phyloP scores from a whole-genome alignment of 495 filamentous ascomycete species.

The Symbiotaphrina buchneri region DNA sequence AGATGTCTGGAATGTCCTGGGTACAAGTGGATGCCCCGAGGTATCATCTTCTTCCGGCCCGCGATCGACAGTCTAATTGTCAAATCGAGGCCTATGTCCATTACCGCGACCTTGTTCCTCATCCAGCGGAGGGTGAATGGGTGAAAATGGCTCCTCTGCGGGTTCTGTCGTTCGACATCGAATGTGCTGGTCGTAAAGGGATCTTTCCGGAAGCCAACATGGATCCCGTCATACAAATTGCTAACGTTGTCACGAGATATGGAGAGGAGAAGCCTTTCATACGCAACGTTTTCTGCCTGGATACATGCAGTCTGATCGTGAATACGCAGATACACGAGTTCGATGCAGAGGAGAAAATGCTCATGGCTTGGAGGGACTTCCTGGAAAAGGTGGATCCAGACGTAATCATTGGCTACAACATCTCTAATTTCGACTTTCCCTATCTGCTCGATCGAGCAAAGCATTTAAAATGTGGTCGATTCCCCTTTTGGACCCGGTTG shows the following conservation, averaged over 20 bases:
- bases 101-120: slow-evolving; percentile 66
- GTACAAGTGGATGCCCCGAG: slow-evolving; percentile 58
- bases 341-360: slow-evolving; percentile 60
- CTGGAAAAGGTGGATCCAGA: slow-evolving; percentile 83
- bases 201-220: slow-evolving; percentile 83
- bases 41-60: slow-evolving; percentile 38
- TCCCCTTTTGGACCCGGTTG: slow-evolving; percentile 72
- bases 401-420: slow-evolving; percentile 98
- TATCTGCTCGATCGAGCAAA: slow-evolving; percentile 83
- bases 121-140: slow-evolving; percentile 85
- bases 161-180: slow-evolving; percentile 92
- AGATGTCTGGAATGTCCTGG: slow-evolving; percentile 93
- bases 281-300: slow-evolving; percentile 86
- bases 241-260: slow-evolving; percentile 89
- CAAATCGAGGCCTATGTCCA: slow-evolving; percentile 80
- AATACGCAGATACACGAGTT: slow-evolving; percentile 85
- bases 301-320: slow-evolving; percentile 77
- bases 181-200: slow-evolving; percentile 92
- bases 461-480: slow-evolving; percentile 49
- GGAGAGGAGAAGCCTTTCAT: slow-evolving; percentile 92
- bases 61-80: slow-evolving; percentile 62
- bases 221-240: slow-evolving; percentile 96
- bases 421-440: slow-evolving; percentile 95
- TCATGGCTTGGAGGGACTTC: slow-evolving; percentile 75
- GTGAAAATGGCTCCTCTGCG: slow-evolving; percentile 94